Base-by-base conservation (phyloP, 1,284 basidiomycete genomes). In the Erythrobasidium hasegawianum region DNA sequence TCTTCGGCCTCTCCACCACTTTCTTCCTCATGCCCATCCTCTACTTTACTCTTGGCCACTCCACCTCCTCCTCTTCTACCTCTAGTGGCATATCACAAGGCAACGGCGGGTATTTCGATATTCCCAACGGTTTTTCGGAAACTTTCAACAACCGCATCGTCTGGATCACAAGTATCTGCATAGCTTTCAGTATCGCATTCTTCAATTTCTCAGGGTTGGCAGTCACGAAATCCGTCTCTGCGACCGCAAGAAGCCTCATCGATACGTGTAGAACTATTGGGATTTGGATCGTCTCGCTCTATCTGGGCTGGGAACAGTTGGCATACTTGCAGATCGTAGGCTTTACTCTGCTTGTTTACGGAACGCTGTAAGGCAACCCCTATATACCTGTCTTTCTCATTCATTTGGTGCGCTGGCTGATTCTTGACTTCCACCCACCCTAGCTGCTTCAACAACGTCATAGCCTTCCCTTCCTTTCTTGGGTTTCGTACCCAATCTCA, bases 201-300 rank as follows among this genome's bases (percentile, higher is more conserved):
- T 99, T 95, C 85, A 99, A 98, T 80, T 94, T 87, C 78, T 96
- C 93, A 74, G 93, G 95, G 4, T 79, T 97, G 50, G 89, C 87
- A 75, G 92, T 98, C 64, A 98, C 95, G 8, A 84, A 69, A 53
- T 74, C 70, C 40, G 73, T 80, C 16, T 76, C 74, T 1, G 78
- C 77, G 0, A 78, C 76, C 4, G 75, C 79, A 10, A 70, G 78
- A 20, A 74, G 74, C 68, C 84, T 96, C 57, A 91, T 94, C 53
- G 96, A 99, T 77, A 96, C 95, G 4, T 97, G 93, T 80, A 84
- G 96, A 72, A 97, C 96, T 0, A 82, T 98, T 64, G 86, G 86
- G 22, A 98, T 95, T 75, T 95, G 89, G 89, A 79, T 91, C 67
- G 82, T 96, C 72, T 90, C 88, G 72, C 81, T 97, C 57, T 83